Base-by-base conservation (phyloP, 352 stramenopile genomes). In the Phytophthora lateralis region DNA sequence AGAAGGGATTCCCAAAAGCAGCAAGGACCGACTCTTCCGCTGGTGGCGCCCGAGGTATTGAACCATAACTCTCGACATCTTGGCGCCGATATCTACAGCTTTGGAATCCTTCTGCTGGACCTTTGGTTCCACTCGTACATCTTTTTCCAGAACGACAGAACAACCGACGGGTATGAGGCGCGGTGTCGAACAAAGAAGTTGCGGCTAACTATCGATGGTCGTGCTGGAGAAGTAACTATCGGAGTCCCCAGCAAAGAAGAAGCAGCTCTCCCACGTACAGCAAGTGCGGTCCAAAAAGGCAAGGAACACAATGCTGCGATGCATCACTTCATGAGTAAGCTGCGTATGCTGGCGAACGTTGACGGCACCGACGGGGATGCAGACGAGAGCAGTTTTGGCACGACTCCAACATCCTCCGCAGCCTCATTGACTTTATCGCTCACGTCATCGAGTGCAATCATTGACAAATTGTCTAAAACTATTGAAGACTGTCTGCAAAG, bases 401-500 rank as follows among this genome's bases (percentile, higher is more conserved):
- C 71, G 6, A 78, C 68, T 2, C 64, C 73, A 5, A 77, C 76
- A 12, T 80, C 73, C 3, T 80, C 73, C 8, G 66, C 64, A 6
- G 66, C 55, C 27, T 75, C 60, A 10, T 55, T 76, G 30, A 66
- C 63, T 20, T 11, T 77, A 21, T 72, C 67, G 43, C 53, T 73
- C 24, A 62, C 62, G 1, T 76, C 71, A 0, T 71, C 73, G 6
- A 66, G 66, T 12, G 60, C 76, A 35, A 50, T 79, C 18, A 71
- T 79, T 1, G 76, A 81, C 44, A 83, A 79, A 46, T 45, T 89
- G 6, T 70, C 81, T 20, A 52, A 60, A 5, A 53, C 72, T 6
- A 81, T 91, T 39, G 60, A 80, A 35, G 76, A 82, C 18, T 93
- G 82, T 47, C 59, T 93, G 17, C 74, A 88, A 30, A 78, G 73